Conservation (phyloP, 768 basidiomycete species). For the Leccinum uliginosum region DNA sequence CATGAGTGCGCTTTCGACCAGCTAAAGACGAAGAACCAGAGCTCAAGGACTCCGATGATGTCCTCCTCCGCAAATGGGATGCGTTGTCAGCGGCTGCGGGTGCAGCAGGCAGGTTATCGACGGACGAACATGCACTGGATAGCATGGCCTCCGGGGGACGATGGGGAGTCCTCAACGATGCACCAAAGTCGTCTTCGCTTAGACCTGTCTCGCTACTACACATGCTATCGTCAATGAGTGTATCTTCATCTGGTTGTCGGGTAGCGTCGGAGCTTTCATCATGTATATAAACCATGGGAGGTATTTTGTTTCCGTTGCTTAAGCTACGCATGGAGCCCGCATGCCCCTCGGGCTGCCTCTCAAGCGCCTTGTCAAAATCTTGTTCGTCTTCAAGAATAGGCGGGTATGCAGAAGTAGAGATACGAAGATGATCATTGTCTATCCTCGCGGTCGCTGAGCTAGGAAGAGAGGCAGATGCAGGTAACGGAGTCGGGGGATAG, state of each 20-base stretch:
- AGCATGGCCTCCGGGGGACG: constrained; percentile 22
- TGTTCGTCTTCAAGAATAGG: constrained; percentile 42
- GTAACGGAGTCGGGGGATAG: constrained; percentile 68
- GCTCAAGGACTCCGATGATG: constrained; percentile 41
- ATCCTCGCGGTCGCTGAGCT: constrained; percentile 6
- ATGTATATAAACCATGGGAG: constrained; percentile 37
- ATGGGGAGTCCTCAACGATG: constrained; percentile 63
- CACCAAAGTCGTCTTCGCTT: constrained; percentile 55
- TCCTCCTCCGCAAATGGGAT: constrained; percentile 35
- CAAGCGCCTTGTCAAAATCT: constrained; percentile 73
- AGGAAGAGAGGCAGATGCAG: constrained; percentile 33
- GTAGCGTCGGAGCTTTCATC: constrained; percentile 1
- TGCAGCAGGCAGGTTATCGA: constrained; percentile 27
- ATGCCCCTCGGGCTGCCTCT: constrained; percentile 56
- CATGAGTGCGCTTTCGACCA: constrained; percentile 39
- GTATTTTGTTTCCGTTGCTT: constrained; percentile 48
- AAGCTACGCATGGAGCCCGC: constrained; percentile 55
- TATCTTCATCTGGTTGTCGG: constrained; percentile 17
- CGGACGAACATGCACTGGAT: constrained; percentile 23
- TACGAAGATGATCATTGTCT: neutral
- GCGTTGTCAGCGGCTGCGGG: constrained; percentile 37
- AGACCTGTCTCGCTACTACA: constrained; percentile 24
- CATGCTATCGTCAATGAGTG: constrained; percentile 23
- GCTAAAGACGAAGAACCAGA: constrained; percentile 35
- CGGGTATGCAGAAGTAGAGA: constrained; percentile 17